Percentiles rank a stretch among this genome's conserved stretches.
phyloP scores from a whole-genome alignment of 345 rosid genomes.

The Triadica sebifera region DNA sequence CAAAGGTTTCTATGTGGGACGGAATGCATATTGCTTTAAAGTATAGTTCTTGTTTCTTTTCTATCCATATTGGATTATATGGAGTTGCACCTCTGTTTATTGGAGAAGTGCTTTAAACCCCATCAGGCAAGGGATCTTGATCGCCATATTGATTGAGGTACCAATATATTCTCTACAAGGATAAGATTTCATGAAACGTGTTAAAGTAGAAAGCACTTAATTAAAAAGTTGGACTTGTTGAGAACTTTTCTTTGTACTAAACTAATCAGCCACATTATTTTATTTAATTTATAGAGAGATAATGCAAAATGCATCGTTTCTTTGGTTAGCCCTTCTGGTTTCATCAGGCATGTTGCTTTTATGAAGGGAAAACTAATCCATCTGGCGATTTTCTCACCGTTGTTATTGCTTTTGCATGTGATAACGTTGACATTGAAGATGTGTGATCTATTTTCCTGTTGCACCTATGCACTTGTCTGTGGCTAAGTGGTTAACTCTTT shows the following conservation, averaged over 20 bases:
- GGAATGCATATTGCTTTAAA: not conserved
- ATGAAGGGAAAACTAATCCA: not conserved
- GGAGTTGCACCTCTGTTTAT: no score
- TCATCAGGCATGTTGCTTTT: not conserved
- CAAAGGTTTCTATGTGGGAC: not conserved
- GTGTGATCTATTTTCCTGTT: not conserved
- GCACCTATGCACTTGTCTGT: not conserved
- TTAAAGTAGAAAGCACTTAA: not conserved
- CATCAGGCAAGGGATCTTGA: not conserved
- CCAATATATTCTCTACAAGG: not conserved
- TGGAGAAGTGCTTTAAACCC: no score
- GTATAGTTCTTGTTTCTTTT: not conserved
- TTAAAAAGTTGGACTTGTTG: no score
- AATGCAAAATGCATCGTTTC: not conserved
- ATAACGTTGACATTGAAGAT: not conserved
- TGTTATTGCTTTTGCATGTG: conserved; percentile 1
- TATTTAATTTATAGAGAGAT: not conserved
- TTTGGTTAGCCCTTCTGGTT: not conserved
- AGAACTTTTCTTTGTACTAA: no score
- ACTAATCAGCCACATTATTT: not conserved
- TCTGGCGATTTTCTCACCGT: not conserved
- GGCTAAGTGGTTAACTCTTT: not conserved
- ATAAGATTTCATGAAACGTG: not conserved
- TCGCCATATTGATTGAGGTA: not conserved
- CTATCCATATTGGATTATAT: not conserved